Percentiles rank a stretch among this genome's conserved stretches.
Evolutionary conservation across 345 rosid species (phyloP).

Genomic region (Lenwebbia sp.): DNA sequence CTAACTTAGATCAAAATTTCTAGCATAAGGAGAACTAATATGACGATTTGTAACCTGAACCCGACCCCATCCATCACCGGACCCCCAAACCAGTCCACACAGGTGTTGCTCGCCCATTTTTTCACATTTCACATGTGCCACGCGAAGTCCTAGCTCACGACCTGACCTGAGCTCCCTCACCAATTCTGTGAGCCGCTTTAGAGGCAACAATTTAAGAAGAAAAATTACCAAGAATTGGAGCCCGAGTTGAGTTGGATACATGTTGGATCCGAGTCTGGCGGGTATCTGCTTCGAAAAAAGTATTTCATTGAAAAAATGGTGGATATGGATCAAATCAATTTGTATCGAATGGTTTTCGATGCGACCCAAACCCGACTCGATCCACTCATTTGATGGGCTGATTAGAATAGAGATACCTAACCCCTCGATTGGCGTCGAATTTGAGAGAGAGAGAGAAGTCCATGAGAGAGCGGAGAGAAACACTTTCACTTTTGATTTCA

Average conservation of each 20-base stretch:
- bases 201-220: neutral
- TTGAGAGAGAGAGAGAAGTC: neutral
- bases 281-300: neutral
- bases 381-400: no score
- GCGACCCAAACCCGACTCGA: no score
- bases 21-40: neutral
- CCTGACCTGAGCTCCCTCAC: neutral
- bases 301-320: neutral
- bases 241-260: fast-evolving
- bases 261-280: neutral
- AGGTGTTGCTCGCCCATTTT: neutral
- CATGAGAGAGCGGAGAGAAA: neutral
- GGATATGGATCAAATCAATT: no score
- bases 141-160: neutral
- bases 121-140: neutral
- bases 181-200: fast-evolving
- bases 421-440: neutral
- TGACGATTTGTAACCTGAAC: neutral
- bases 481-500: neutral
- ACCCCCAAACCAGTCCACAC: no score
- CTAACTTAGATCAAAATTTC: neutral
- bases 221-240: neutral
- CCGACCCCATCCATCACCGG: neutral
- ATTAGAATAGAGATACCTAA: neutral
- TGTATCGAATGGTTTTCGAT: no score